Conservation (phyloP, 257 asterid genomes). For the Thymus mandschuricus region DNA sequence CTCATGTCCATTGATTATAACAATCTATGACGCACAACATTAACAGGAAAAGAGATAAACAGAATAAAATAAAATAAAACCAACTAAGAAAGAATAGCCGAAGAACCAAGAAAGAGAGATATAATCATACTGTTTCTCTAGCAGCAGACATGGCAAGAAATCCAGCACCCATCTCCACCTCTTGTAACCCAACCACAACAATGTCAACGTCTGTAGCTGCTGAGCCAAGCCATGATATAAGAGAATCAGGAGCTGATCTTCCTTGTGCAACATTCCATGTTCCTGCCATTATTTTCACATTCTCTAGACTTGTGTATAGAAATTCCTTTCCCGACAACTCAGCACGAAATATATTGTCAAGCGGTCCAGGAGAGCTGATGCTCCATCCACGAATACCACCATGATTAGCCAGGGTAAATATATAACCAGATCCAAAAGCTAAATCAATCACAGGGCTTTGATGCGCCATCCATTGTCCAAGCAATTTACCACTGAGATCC, state of each 20-base stretch:
- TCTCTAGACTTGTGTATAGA: slow-evolving; percentile 75
- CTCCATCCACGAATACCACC: slow-evolving; percentile 99
- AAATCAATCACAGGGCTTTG: slow-evolving; percentile 73
- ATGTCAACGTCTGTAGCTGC: slow-evolving; percentile 74
- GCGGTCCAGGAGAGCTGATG: slow-evolving; percentile 81
- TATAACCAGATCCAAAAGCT: slow-evolving; percentile 68
- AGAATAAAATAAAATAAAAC: background rate
- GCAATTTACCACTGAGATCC: slow-evolving; percentile 78
- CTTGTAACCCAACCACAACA: slow-evolving; percentile 90
- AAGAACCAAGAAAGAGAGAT: slow-evolving; percentile 27
- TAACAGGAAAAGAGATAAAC: background rate
- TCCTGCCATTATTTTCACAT: slow-evolving; percentile 86
- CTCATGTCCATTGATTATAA: slow-evolving; percentile 1
- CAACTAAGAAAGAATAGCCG: background rate
- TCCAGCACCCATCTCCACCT: slow-evolving; percentile 99
- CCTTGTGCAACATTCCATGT: slow-evolving; percentile 99
- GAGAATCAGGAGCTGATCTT: slow-evolving; percentile 87
- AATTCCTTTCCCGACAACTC: slow-evolving; percentile 83
- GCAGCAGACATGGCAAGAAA: slow-evolving; percentile 99
- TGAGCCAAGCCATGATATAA: slow-evolving; percentile 87
- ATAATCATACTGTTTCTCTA: slow-evolving; percentile 79
- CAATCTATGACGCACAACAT: slow-evolving; percentile 4
- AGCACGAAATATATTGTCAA: slow-evolving; percentile 62
- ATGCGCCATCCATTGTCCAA: slow-evolving; percentile 93
- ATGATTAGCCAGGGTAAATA: slow-evolving; percentile 84